Conservation (phyloP, 441 rosid species). For the Dalechampia spathulata region DNA sequence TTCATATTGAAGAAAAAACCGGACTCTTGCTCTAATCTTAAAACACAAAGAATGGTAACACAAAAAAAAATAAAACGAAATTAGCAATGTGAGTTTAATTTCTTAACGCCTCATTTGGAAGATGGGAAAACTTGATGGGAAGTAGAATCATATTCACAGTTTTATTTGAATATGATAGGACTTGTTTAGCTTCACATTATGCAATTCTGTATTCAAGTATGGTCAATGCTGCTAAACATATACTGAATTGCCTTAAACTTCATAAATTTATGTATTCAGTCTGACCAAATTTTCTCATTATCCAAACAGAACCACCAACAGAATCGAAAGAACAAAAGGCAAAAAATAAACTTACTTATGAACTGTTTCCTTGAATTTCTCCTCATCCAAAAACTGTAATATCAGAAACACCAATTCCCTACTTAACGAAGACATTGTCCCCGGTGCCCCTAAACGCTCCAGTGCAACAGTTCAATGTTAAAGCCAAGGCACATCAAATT, state of each 20-base stretch:
- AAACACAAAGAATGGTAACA: neutral
- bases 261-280: too few relatives aligned
- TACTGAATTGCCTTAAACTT: too few relatives aligned
- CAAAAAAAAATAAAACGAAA: neutral
- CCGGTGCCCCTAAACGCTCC: conserved; percentile 45
- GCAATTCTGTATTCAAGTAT: too few relatives aligned
- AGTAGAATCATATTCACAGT: neutral
- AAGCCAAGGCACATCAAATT: conserved; percentile 7
- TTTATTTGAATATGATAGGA: too few relatives aligned
- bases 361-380: conserved; percentile 49
- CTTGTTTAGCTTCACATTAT: too few relatives aligned
- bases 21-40: conserved; percentile 59
- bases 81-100: neutral
- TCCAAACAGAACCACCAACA: conserved; percentile 7
- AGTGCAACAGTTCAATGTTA: conserved; percentile 28
- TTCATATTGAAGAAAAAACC: conserved; percentile 86
- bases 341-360: conserved; percentile 35
- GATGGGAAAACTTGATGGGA: conserved; percentile 3
- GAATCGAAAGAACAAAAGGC: neutral
- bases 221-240: too few relatives aligned
- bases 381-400: conserved; percentile 60
- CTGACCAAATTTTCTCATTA: conserved; percentile 7
- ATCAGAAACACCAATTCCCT: conserved; percentile 58
- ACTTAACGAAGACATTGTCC: conserved; percentile 54
- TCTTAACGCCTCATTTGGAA: conserved; percentile 8